phyloP scores from a whole-genome alignment of 1,139 yeast genomes.

The Saccharomyces uvarum region DNA sequence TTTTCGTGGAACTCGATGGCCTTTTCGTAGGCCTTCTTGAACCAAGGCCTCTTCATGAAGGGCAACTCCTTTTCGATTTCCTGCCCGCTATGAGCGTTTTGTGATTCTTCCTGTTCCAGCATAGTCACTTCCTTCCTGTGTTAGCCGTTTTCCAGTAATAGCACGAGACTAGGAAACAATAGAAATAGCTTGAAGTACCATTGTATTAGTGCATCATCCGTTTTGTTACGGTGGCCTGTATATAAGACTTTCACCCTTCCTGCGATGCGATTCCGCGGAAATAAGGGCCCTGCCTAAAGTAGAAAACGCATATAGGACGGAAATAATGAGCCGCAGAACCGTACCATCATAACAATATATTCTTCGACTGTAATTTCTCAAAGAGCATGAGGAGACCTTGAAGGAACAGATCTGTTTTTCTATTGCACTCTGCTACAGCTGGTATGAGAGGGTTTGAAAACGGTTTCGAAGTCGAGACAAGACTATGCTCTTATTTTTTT shows the following conservation, averaged over 20 bases:
- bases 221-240: too few relatives aligned
- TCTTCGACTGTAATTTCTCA: slow-evolving; percentile 10
- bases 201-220: neutral
- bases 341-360: neutral
- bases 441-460: slow-evolving; percentile 15
- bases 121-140: neutral
- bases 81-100: neutral
- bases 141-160: neutral
- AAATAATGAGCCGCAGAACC: too few relatives aligned
- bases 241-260: too few relatives aligned
- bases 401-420: slow-evolving; percentile 11
- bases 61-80: neutral
- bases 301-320: too few relatives aligned
- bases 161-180: neutral
- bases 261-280: too few relatives aligned
- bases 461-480: neutral
- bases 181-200: neutral
- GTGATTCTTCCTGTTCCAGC: neutral
- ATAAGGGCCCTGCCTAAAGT: too few relatives aligned
- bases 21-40: slow-evolving; percentile 26
- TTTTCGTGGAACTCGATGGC: slow-evolving; percentile 28
- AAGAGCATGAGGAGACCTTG: slow-evolving; percentile 14
- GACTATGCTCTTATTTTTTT: neutral
- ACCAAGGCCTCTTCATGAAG: slow-evolving; percentile 23
- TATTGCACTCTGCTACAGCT: slow-evolving; percentile 19